Evolutionary conservation across 2,329 filamentous ascomycete species (phyloP), one percentile per base, ranked within the genome.

Genomic region (Diplodia seriata): DNA sequence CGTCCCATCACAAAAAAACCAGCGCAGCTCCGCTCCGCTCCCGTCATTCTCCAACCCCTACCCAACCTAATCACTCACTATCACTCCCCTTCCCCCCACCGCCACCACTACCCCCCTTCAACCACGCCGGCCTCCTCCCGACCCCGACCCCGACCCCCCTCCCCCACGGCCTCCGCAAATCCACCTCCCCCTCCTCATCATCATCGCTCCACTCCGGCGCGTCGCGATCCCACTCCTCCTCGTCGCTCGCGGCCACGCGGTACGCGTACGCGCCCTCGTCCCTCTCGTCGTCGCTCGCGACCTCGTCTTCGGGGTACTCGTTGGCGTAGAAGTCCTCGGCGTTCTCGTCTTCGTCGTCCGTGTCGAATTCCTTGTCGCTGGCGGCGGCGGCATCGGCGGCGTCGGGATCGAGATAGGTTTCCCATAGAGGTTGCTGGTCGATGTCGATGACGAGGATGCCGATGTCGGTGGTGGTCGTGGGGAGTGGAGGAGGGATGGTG

Each of bases 251-350:
- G 1, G 72, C 76, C 20, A 71, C 69, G 2, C 79, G 72, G 68
- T 81, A 83, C 33, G 76, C 74, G 68, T 84, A 83, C 9, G 80
- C 75, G 55, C 79, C 76, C 2, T 77, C 71, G 53, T 83, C 85
- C 70, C 84, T 86, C 76, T 90, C 88, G 71, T 91, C 89, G 72
- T 93, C 90, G 18, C 87, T 89, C 54, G 87, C 89, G 15, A 93
- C 85, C 75, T 94, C 91, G 66, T 94, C 91, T 70, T 94, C 91
- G 0, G 91, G 91, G 72, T 94, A 94, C 76, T 94, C 91, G 66
- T 90, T 89, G 3, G 89, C 88, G 74, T 93, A 93, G 77, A 92
- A 89, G 73, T 92, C 90, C 75, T 94, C 91, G 43, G 91, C 85
- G 74, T 90, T 89, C 47, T 86, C 86, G 71, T 89, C 87, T 31